Evolutionary conservation across 2,329 filamentous ascomycete genomes (phyloP), one percentile per base, ranked within the genome.

Genomic region (Stemphylium lycopersici): DNA sequence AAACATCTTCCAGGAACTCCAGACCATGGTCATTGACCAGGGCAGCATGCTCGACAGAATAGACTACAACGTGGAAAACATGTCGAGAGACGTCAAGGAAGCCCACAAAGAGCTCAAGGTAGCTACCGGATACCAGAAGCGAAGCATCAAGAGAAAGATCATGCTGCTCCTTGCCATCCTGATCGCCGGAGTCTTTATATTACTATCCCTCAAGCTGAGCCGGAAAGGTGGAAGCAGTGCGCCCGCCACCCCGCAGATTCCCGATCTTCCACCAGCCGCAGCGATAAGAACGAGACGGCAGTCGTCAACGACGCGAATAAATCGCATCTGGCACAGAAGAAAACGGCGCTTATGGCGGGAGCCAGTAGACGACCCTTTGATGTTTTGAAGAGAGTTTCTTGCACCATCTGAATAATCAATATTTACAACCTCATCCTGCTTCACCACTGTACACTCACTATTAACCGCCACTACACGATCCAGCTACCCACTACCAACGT

Each of bases 1-100:
- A 3, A 95, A 97, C 73, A 91, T 99, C 45, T 99, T 99, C 80
- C 91, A 96, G 58, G 95, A 99, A 69, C 80, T 99, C 26, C 95
- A 99, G 76, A 88, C 83, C 42, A 98, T 99, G 93, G 91, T 82
- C 54, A 82, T 82, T 39, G 80, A 82, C 57, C 80, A 82, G 60
- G 80, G 80, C 24, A 81, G 75, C 49, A 77, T 82, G 70, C 71
- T 82, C 10, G 80, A 82, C 54, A 76, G 80, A 33, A 81, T 82
- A 55, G 80, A 82, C 61, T 99, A 97, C 79, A 99, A 99, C 68
- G 92, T 99, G 48, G 95, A 99, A 78, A 85, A 89, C 57, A 97
- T 98, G 90, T 86, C 87, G n/a, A 88, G 87, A 16, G 92, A 98
- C 69, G 91, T 99, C 54, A 96, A 96, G 73, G 90, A 84, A 16